phyloP scores from a whole-genome alignment of 2,329 filamentous ascomycete species.

The Xylaria sp. region DNA sequence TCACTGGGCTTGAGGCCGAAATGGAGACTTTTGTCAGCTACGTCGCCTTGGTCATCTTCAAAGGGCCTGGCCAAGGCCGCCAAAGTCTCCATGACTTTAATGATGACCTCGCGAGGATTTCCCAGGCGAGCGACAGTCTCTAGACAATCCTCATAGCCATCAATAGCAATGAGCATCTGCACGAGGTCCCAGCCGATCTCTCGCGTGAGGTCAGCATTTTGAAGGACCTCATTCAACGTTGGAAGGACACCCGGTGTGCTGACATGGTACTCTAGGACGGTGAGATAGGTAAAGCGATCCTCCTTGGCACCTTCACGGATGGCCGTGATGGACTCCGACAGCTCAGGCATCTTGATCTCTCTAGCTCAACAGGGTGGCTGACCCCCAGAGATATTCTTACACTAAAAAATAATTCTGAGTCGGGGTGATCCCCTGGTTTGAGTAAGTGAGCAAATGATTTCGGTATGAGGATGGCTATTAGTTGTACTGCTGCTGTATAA shows the following conservation, averaged over 20 bases:
- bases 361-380: not conserved
- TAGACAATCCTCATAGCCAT: slow-evolving; percentile 75
- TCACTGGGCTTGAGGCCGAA: slow-evolving; percentile 45
- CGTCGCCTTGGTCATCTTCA: slow-evolving; percentile 53
- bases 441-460: slow-evolving; percentile 11
- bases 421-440: not conserved
- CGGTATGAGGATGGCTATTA: not conserved
- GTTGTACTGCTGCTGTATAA: slow-evolving; percentile 12
- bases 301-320: slow-evolving; percentile 49
- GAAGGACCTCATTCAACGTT: slow-evolving; percentile 72
- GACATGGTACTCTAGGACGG: slow-evolving; percentile 66
- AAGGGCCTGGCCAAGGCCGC: slow-evolving; percentile 64
- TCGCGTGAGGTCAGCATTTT: slow-evolving; percentile 73
- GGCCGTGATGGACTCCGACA: slow-evolving; percentile 47
- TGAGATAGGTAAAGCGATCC: slow-evolving; percentile 81
- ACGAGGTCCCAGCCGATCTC: slow-evolving; percentile 89
- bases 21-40: slow-evolving; percentile 53
- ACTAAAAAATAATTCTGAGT: not conserved
- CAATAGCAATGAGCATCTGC: slow-evolving; percentile 74
- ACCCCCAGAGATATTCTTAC: not conserved
- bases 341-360: slow-evolving; percentile 40
- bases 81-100: slow-evolving; percentile 81
- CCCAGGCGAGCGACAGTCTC: slow-evolving; percentile 79
- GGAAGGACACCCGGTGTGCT: slow-evolving; percentile 62
- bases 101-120: slow-evolving; percentile 82